These are phyloP conservation scores for Ceriops decandra DNA, from an alignment of 345 rosid genomes.

Conservation along the genomic window DNA sequence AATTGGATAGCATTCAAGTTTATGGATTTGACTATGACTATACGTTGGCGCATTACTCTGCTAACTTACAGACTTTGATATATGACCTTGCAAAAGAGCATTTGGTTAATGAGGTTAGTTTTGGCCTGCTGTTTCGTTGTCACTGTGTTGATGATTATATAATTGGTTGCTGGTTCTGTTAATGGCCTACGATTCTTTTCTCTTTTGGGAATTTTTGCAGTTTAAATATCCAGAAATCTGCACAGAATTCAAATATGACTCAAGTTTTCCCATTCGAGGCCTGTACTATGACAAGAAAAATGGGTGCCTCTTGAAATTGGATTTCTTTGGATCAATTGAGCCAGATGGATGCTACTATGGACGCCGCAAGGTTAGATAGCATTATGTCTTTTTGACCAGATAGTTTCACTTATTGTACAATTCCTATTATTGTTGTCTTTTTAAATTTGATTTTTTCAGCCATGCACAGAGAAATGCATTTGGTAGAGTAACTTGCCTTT, in stretches of 20 bases:
- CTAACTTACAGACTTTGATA: conserved; percentile 75
- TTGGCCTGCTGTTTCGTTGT: neutral
- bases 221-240: conserved; percentile 80
- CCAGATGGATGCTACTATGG: conserved; percentile 94
- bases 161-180: neutral
- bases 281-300: conserved; percentile 77
- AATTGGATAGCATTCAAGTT: conserved; percentile 76
- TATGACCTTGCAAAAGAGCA: conserved; percentile 90
- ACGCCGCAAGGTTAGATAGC: conserved; percentile 57
- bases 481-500: too few relatives aligned
- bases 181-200: neutral
- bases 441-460: too few relatives aligned
- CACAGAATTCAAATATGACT: conserved; percentile 65
- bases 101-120: conserved; percentile 87
- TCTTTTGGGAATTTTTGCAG: conserved; percentile 41
- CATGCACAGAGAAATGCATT: too few relatives aligned
- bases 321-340: conserved; percentile 97
- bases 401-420: neutral
- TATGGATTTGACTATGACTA: conserved; percentile 97
- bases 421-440: neutral
- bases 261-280: conserved; percentile 86
- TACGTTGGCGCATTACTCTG: conserved; percentile 83
- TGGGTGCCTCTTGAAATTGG: conserved; percentile 86
- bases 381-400: neutral
- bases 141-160: neutral